Percentiles rank a stretch among this genome's conserved stretches.
These are phyloP conservation scores for Karstenula rhodostoma DNA, from an alignment of 2,329 filamentous ascomycete genomes.

Conservation along the genomic window DNA sequence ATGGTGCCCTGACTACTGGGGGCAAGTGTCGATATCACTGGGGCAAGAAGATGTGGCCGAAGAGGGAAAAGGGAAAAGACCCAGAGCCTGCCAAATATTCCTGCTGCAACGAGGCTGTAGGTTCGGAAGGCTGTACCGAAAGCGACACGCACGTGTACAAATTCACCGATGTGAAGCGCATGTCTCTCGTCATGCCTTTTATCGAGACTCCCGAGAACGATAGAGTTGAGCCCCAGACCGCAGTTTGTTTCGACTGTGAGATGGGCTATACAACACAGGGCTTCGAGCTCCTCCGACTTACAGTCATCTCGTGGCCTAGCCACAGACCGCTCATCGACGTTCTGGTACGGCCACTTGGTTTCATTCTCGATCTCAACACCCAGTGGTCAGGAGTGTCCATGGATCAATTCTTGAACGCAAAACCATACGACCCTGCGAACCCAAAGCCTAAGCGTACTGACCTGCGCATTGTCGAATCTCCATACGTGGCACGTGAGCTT, in stretches of 20 bases:
- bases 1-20: slow-evolving; percentile 79
- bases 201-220: slow-evolving; percentile 75
- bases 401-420: slow-evolving; percentile 76
- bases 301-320: slow-evolving; percentile 85
- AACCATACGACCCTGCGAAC: slow-evolving; percentile 39
- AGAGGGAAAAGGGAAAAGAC: slow-evolving; percentile 62
- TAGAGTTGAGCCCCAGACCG: slow-evolving; percentile 54
- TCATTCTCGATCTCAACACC: slow-evolving; percentile 89
- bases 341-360: slow-evolving; percentile 82
- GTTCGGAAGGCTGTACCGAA: slow-evolving; percentile 79
- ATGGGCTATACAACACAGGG: slow-evolving; percentile 95
- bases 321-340: slow-evolving; percentile 81
- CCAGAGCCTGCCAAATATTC: slow-evolving; percentile 67
- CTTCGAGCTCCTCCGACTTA: slow-evolving; percentile 88
- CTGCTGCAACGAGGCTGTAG: slow-evolving; percentile 81
- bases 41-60: slow-evolving; percentile 68
- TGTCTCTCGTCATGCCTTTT: slow-evolving; percentile 83
- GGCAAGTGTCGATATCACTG: slow-evolving; percentile 84
- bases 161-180: slow-evolving; percentile 74
- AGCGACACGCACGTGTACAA: slow-evolving; percentile 86
- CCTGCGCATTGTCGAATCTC: slow-evolving; percentile 79
- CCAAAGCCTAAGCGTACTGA: slow-evolving; percentile 34
- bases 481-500: slow-evolving; percentile 75
- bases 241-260: slow-evolving; percentile 92
- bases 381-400: slow-evolving; percentile 87